Evolutionary conservation across 2,329 filamentous ascomycete species (phyloP), one percentile per base, ranked within the genome.

Genomic region (Raffaelea ambrosiae): DNA sequence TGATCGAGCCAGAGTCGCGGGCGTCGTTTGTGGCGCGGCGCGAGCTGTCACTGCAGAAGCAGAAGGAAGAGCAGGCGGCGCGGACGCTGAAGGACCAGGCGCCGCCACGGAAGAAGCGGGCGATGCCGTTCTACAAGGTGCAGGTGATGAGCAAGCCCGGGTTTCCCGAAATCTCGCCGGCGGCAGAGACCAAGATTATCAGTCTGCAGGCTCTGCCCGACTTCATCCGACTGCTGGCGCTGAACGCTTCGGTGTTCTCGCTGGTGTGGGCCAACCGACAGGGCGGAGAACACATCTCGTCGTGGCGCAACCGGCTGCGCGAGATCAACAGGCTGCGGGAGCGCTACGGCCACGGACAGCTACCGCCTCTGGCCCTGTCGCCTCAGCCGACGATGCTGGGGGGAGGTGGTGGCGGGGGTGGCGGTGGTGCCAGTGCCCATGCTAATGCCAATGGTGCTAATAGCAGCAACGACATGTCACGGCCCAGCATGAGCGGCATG

Each of bases 201-300:
- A 90, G 85, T 16, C 77, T 91, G 29, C 83, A 81, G 55, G 88
- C 88, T 13, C 73, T 98, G 9, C 86, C 90, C 0, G 77, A 82
- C 10, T 94, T 96, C 61, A 86, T 96, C 46, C 83, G 93, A 35
- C 81, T 95, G 42, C 72, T 97, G 18, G 88, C 91, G 1, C 77
- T 98, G 53, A 97, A 96, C 60, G 90, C 93, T 0, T 94, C 88
- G 14, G 88, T 97, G 9, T 96, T 97, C 63, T 88, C 86, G 2
- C 77, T 85, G 40, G 90, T 96, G n/a, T 96, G 91, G 88, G 79
- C 80, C 42, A 82, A 80, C 58, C 76, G 82, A 42, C 79, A 85
- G 53, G 84, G 83, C 5, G 85, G 85, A 48, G 89, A 95, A 62
- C 83, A 95, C 59, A 76, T 93, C 26, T 93, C 88, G 11, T 87